These are phyloP conservation scores for Cryptococcus amylolentus DNA, from an alignment of 1,284 basidiomycete species.

Conservation along the genomic window DNA sequence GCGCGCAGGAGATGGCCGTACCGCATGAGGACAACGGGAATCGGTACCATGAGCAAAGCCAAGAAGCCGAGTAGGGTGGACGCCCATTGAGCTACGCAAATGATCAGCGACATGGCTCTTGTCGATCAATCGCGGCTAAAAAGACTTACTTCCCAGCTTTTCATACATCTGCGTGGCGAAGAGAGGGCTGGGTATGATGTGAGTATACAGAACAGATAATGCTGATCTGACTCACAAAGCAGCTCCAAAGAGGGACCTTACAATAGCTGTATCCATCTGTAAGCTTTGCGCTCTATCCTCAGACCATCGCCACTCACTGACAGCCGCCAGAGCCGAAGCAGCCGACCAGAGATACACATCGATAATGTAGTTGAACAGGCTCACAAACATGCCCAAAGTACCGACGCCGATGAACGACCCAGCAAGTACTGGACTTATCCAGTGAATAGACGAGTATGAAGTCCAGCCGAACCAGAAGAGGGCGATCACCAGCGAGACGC, in stretches of 20 bases:
- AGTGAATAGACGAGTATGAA: conserved; percentile 47
- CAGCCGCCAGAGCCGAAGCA: conserved; percentile 53
- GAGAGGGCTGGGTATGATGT: conserved; percentile 36
- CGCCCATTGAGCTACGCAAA: conserved; percentile 37
- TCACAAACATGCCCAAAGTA: conserved; percentile 58
- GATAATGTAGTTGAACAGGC: conserved; percentile 53
- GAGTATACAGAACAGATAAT: not conserved
- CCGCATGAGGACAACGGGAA: conserved; percentile 50
- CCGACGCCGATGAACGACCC: conserved; percentile 49
- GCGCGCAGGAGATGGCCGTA: conserved; percentile 52
- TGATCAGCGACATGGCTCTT: not conserved
- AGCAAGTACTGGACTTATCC: conserved; percentile 50
- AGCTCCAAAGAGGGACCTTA: conserved; percentile 53
- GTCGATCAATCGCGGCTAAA: not conserved
- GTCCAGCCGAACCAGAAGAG: conserved; percentile 53
- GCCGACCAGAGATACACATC: conserved; percentile 55
- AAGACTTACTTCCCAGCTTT: conserved; percentile 43
- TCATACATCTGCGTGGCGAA: conserved; percentile 56
- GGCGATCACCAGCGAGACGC: conserved; percentile 46
- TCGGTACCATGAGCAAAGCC: conserved; percentile 44
- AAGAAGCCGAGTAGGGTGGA: conserved; percentile 45
- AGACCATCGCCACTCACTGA: conserved; percentile 28
- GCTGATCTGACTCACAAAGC: conserved; percentile 14
- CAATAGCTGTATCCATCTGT: conserved; percentile 37
- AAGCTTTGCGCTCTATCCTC: not conserved